Evolutionary conservation across 2,329 filamentous ascomycete genomes (phyloP).

Genomic region (Diaporthe sp.): DNA sequence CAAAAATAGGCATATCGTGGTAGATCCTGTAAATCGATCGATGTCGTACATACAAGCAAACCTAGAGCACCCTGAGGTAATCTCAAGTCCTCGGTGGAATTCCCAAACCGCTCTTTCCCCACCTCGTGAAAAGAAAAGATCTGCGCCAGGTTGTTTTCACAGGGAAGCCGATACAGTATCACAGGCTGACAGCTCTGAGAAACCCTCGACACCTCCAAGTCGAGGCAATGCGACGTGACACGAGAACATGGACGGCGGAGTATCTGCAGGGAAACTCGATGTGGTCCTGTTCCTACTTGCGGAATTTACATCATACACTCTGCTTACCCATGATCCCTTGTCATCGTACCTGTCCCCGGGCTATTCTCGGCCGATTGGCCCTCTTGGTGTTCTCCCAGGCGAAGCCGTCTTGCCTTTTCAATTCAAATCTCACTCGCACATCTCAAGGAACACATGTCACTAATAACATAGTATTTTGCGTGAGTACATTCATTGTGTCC

Average conservation of each 20-base stretch:
- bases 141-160: neutral
- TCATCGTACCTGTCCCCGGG: neutral
- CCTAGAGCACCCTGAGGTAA: neutral
- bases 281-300: neutral
- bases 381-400: neutral
- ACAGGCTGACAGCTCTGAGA: neutral
- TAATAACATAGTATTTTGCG: neutral
- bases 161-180: neutral
- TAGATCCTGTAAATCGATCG: slow-evolving; percentile 4
- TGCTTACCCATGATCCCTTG: neutral
- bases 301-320: too few relatives aligned
- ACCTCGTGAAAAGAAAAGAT: neutral
- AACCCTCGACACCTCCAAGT: neutral
- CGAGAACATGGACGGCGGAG: neutral
- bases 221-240: neutral
- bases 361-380: neutral
- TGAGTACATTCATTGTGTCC: neutral
- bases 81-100: too few relatives aligned
- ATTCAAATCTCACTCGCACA: neutral
- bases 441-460: neutral
- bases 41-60: slow-evolving; percentile 1
- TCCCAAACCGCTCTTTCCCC: neutral
- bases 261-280: neutral
- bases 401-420: neutral
- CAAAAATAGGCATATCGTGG: neutral